Base-by-base conservation (phyloP, 1,284 basidiomycete species). In the Earliella scabrosa region DNA sequence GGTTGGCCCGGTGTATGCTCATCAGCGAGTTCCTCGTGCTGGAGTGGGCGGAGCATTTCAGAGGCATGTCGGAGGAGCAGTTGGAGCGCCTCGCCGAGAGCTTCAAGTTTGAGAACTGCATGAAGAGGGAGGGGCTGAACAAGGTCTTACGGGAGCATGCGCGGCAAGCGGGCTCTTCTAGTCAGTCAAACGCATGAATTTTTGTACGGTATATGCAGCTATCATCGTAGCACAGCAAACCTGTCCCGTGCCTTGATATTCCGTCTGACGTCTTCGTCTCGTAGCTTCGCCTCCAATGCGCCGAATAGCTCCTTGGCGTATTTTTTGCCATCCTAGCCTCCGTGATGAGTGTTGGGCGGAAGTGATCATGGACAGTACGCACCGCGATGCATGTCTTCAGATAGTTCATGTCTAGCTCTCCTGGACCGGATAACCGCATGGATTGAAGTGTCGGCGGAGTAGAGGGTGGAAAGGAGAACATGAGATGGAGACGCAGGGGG, bases 11-110 rank as follows among this genome's bases (percentile, higher is more conserved):
- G 38, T 82, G 82, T 63, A 86, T 84, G 43, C 73, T 90, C n/a
- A 69, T 90, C 3, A 79, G 80, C 2, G 86, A 90, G 67, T 86
- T 82, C 64, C 69, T 90, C 59, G 80, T 84, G 24, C 72, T 73
- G 56, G 86, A 89, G 63, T 90, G 83, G 80, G 87, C 86, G 0
- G 81, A 82, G 44, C 77, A 82, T 58, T 86, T 91, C 68, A 70
- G 71, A 21, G 86, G 81, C 2, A 78, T 85, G 72, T 74, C 65
- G 21, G 68, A 77, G 61, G 75, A 73, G n/a, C 80, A 89, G 68
- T 67, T 89, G 46, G 85, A 88, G 49, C 75, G 70, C 57, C 71
- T 89, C 11, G 85, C 86, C 7, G 74, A 77, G 63, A 84, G 83
- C 69, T 88, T 88, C 76, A 77, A 76, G 65, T 83, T 83, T 60